A percentile compares a stretch with the other conserved stretches of the same genome.
phyloP scores from a whole-genome alignment of 148 eudicot species.

The Selenicereus undatus region DNA sequence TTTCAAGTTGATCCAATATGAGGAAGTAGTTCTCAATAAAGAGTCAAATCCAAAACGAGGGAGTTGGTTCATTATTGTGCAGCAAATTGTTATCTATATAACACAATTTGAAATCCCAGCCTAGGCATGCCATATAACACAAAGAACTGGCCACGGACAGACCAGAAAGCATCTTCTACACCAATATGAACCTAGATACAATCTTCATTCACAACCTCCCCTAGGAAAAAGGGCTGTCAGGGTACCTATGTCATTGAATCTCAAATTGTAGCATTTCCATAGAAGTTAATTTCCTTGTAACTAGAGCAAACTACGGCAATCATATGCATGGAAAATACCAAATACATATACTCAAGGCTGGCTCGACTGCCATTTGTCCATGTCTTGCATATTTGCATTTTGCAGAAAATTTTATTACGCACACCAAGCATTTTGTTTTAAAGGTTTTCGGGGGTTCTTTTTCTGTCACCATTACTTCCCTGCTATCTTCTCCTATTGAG shows the following conservation, averaged over 20 bases:
- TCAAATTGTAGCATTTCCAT: background rate
- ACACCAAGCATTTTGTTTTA: background rate
- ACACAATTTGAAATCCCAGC: background rate
- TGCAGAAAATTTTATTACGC: background rate
- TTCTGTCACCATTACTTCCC: too few relatives aligned
- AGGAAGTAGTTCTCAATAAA: background rate
- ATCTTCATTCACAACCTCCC: background rate
- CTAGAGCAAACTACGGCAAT: background rate
- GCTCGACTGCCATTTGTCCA: background rate
- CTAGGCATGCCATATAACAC: background rate
- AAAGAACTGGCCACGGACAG: background rate
- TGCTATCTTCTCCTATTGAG: too few relatives aligned
- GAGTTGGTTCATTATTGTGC: background rate
- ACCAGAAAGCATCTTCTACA: background rate
- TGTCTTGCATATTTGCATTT: background rate
- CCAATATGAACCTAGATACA: background rate
- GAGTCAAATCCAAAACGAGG: background rate
- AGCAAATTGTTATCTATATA: background rate
- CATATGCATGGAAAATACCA: background rate
- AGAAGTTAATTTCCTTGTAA: background rate
- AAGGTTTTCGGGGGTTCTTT: too few relatives aligned
- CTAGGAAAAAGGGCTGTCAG: background rate
- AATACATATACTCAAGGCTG: background rate
- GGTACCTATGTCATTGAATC: background rate
- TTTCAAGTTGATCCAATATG: background rate